These are phyloP conservation scores for Pseudotsuga menziesii DNA, from an alignment of 75 land plant genomes.

Conservation along the genomic window DNA sequence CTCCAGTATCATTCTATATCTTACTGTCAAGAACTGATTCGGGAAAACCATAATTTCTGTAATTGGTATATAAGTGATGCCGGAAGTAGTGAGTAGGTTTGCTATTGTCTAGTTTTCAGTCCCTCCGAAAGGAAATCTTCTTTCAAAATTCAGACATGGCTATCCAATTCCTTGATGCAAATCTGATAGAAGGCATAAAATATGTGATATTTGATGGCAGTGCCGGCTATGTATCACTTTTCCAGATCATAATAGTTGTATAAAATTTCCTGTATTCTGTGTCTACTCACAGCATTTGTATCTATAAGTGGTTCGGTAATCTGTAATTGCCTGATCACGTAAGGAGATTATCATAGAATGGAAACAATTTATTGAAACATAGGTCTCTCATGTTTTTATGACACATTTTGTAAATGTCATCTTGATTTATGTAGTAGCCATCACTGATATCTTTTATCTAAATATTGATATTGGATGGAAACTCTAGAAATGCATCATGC, in stretches of 20 bases:
- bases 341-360: not conserved
- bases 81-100: not conserved
- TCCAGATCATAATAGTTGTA: too few relatives aligned
- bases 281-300: not conserved
- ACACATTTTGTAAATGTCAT: not conserved
- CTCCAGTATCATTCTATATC: not conserved
- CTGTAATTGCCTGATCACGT: too few relatives aligned
- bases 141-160: not conserved
- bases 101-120: not conserved
- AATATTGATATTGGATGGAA: not conserved
- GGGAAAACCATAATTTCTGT: not conserved
- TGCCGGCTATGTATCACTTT: not conserved
- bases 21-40: not conserved
- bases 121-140: not conserved
- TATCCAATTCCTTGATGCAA: not conserved
- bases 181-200: not conserved
- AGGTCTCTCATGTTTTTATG: not conserved
- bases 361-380: not conserved
- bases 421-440: not conserved
- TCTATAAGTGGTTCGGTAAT: not conserved
- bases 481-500: constrained; percentile 37
- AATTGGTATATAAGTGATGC: not conserved
- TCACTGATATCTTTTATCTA: not conserved
- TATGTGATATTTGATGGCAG: not conserved
- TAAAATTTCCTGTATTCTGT: not conserved